Percentiles rank a stretch among this genome's conserved stretches.
phyloP scores from a whole-genome alignment of 2,329 filamentous ascomycete genomes.

The Aspergillus sojae region DNA sequence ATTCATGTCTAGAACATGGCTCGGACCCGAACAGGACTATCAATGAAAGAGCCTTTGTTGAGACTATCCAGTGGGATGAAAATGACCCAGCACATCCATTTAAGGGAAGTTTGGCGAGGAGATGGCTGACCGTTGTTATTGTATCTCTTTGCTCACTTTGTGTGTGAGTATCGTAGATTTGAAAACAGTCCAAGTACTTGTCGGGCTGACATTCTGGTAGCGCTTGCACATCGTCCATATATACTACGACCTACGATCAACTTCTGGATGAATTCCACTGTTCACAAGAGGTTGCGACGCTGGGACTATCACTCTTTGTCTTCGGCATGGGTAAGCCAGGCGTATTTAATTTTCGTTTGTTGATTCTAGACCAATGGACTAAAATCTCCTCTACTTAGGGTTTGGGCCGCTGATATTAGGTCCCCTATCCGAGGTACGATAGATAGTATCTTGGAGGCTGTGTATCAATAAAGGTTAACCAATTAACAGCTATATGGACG shows the following conservation, averaged over 20 bases:
- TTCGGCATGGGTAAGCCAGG: constrained; percentile 63
- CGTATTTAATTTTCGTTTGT: constrained; percentile 12
- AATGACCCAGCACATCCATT: constrained; percentile 74
- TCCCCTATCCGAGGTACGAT: constrained; percentile 61
- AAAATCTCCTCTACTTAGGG: background rate
- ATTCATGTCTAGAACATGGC: background rate
- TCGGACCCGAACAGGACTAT: background rate
- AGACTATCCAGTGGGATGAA: constrained; percentile 63
- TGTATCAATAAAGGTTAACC: too few species aligned
- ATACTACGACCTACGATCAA: constrained; percentile 81
- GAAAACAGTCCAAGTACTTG: background rate
- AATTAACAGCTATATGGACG: constrained; percentile 72
- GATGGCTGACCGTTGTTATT: constrained; percentile 78
- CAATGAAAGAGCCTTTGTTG: background rate
- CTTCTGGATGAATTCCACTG: constrained; percentile 74
- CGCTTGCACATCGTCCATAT: constrained; percentile 84
- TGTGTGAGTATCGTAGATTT: constrained; percentile 65
- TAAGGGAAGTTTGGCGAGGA: constrained; percentile 66
- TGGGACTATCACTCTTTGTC: constrained; percentile 83
- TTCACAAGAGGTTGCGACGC: constrained; percentile 71
- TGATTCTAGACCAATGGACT: constrained; percentile 23
- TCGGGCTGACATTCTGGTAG: constrained; percentile 45
- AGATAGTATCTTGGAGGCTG: too few species aligned
- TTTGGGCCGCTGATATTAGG: constrained; percentile 65
- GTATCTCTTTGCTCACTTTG: constrained; percentile 73